Base-by-base conservation (phyloP, 805 yeast species). In the Suhomyces xylopsoci region DNA sequence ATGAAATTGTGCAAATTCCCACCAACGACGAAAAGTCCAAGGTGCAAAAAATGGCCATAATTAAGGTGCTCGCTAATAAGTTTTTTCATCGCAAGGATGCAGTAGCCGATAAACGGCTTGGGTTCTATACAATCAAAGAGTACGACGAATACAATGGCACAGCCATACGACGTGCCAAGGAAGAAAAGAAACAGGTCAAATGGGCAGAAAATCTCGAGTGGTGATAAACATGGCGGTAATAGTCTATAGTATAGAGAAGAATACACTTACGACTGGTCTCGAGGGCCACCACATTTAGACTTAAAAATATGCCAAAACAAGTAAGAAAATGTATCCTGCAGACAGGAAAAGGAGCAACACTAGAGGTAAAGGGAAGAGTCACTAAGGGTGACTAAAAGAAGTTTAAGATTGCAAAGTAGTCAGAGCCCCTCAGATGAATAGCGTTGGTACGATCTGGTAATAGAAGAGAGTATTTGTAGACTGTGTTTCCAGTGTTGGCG, bases 1-100 rank as follows among this genome's bases (percentile, higher is more conserved):
- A 80, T 52, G 88, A 84, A 60, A 69, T 81, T 17, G 87, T 84
- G 5, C 82, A 82, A 36, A 82, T 84, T 15, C 88, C 88, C 17
- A 74, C 79, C 42, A 73, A 74, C 50, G 66, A 62, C 38, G 56
- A 53, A 17, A 53, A 57, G 32, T 48, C 56, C 30, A 59, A 59
- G 25, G 57, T 52, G 51, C 67, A 57, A 45, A 73, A 73, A 57
- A 67, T 71, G 73, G 80, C 80, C 26, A 73, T 75, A 8, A 75
- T 75, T 34, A 71, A 70, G 61, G 72, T 73, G 42, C 61, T 66
- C 28, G 58, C 60, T 30, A 62, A 50, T 41, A 52, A 51, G 34
- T 41, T 40, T 20, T 43, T 48, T 17, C 26, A 36, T 28, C 32
- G 38, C 19, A 17, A 17, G 12, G 22, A 14, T 9, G 9, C 45